Conservation (phyloP, 2,329 filamentous ascomycete genomes). For the Aspergillus sp. region DNA sequence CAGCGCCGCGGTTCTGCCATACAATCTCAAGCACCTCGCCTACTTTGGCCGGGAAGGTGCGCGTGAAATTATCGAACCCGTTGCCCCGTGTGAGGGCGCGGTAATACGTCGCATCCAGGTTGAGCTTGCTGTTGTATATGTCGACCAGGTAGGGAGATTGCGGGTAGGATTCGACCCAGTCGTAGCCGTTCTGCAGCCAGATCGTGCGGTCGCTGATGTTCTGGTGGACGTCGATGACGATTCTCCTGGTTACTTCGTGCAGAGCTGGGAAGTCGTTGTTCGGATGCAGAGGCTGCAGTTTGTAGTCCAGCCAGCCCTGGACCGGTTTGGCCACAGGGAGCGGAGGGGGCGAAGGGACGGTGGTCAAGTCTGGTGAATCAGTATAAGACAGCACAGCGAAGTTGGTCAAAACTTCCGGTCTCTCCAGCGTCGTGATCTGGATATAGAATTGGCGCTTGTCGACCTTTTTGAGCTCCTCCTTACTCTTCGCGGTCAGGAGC, state of each 20-base stretch:
- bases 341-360: neutral
- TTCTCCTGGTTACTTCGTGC: slow-evolving; percentile 50
- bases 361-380: neutral
- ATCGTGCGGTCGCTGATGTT: slow-evolving; percentile 24
- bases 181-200: slow-evolving; percentile 42
- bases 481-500: slow-evolving; percentile 53
- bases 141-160: slow-evolving; percentile 47
- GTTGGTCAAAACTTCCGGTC: slow-evolving; percentile 24
- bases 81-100: slow-evolving; percentile 22
- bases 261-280: slow-evolving; percentile 18
- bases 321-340: slow-evolving; percentile 4
- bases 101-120: neutral
- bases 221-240: slow-evolving; percentile 46
- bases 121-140: slow-evolving; percentile 35
- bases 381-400: slow-evolving; percentile 25
- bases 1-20: slow-evolving; percentile 36
- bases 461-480: slow-evolving; percentile 21
- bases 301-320: slow-evolving; percentile 22
- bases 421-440: slow-evolving; percentile 26
- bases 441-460: slow-evolving; percentile 53
- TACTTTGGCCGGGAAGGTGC: slow-evolving; percentile 43
- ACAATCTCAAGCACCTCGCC: slow-evolving; percentile 50
- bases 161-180: slow-evolving; percentile 46
- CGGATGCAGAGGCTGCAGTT: slow-evolving; percentile 15
- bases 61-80: slow-evolving; percentile 45